These are phyloP conservation scores for Talaromyces sp. DNA, from an alignment of 2,329 filamentous ascomycete genomes.

Conservation along the genomic window DNA sequence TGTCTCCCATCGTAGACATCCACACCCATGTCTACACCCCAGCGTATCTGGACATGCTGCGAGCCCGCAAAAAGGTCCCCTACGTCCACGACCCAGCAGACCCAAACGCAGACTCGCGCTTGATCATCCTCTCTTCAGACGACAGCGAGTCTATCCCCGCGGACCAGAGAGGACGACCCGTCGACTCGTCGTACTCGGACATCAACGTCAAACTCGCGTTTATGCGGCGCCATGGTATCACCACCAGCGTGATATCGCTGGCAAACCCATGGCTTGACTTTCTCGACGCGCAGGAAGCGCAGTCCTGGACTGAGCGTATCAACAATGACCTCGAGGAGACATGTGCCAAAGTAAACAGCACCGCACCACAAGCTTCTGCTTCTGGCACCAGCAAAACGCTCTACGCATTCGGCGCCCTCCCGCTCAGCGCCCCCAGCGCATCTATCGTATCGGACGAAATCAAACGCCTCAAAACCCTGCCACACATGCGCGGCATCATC, in stretches of 20 bases:
- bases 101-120: constrained; percentile 27
- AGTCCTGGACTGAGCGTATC: constrained; percentile 58
- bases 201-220: constrained; percentile 75
- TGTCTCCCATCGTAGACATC: constrained; percentile 47
- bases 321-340: constrained; percentile 73
- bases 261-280: constrained; percentile 96
- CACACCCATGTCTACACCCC: constrained; percentile 61
- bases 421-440: constrained; percentile 61
- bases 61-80: constrained; percentile 43
- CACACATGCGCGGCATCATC: constrained; percentile 75
- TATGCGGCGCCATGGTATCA: constrained; percentile 79
- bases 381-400: constrained; percentile 54
- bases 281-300: constrained; percentile 56
- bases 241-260: constrained; percentile 77
- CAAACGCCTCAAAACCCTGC: constrained; percentile 53
- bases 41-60: constrained; percentile 53
- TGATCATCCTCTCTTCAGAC: constrained; percentile 44
- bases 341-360: constrained; percentile 49
- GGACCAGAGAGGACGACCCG: constrained; percentile 63
- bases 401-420: constrained; percentile 78
- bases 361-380: constrained; percentile 33
- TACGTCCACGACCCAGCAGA: constrained; percentile 38
- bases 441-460: constrained; percentile 60
- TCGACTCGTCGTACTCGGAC: constrained; percentile 78
- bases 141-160: constrained; percentile 34